Conservation (phyloP, 371 early-diverging fungal species). For the Choanephora cucurbitarum region DNA sequence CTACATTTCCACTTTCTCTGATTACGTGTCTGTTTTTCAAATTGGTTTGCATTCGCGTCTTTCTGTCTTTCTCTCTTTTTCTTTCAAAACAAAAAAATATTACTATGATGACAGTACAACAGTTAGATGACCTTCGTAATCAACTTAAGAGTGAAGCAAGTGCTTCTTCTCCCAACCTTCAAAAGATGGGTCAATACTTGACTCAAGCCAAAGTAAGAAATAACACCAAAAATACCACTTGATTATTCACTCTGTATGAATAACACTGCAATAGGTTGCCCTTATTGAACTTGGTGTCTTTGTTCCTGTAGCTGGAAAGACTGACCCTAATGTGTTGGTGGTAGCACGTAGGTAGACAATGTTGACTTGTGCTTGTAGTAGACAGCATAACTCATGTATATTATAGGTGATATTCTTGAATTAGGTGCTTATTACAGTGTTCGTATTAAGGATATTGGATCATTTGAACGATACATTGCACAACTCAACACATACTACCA, state of each 20-base stretch:
- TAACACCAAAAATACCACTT: too few relatives aligned
- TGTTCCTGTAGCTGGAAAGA: slow-evolving; percentile 59
- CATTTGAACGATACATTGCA: slow-evolving; percentile 94
- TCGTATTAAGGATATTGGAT: slow-evolving; percentile 79
- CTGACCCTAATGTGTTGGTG: slow-evolving; percentile 65
- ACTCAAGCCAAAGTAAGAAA: slow-evolving; percentile 82
- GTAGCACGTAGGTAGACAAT: slow-evolving; percentile 76
- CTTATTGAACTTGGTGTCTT: slow-evolving; percentile 76
- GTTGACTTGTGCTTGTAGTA: too few relatives aligned
- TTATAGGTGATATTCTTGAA: slow-evolving; percentile 91
- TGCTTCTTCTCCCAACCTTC: slow-evolving; percentile 70
- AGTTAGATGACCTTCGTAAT: slow-evolving; percentile 45
- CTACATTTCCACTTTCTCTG: not conserved
- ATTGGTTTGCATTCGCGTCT: slow-evolving; percentile 13
- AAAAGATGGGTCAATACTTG: slow-evolving; percentile 71
- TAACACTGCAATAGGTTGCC: slow-evolving; percentile 56
- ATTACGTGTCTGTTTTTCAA: slow-evolving; percentile 14
- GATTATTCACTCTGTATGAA: not conserved
- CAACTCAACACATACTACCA: slow-evolving; percentile 91
- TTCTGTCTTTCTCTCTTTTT: slow-evolving; percentile 5
- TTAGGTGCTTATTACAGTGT: slow-evolving; percentile 89
- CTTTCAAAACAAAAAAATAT: slow-evolving; percentile 5
- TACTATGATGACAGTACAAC: slow-evolving; percentile 29
- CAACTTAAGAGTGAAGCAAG: slow-evolving; percentile 66
- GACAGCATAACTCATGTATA: too few relatives aligned